These are phyloP conservation scores for Isatis lusitanica DNA, from an alignment of 441 rosid species.

Conservation along the genomic window DNA sequence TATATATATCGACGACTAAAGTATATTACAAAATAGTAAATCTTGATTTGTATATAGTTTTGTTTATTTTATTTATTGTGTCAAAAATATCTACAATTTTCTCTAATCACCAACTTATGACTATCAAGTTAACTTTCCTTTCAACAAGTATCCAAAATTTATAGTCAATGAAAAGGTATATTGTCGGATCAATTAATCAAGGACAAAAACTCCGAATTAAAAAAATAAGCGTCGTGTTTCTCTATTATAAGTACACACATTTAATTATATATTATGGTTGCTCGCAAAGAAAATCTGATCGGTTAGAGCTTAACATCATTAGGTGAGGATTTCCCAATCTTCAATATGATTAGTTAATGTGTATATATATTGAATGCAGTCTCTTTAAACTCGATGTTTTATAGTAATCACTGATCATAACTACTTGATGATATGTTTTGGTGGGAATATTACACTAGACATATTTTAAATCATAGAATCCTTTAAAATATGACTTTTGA, in stretches of 20 bases:
- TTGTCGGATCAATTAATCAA: too few relatives aligned
- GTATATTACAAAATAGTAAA: too few relatives aligned
- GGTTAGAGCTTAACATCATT: slow-evolving; percentile 53
- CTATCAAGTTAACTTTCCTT: too few relatives aligned
- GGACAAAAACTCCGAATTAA: too few relatives aligned
- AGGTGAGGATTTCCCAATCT: slow-evolving; percentile 39
- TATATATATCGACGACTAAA: background rate
- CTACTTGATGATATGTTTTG: background rate
- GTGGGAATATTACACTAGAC: background rate
- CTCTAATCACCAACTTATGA: too few relatives aligned
- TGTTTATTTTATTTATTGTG: too few relatives aligned
- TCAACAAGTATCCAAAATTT: too few relatives aligned
- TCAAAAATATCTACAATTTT: too few relatives aligned
- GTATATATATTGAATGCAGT: background rate
- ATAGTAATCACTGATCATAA: background rate
- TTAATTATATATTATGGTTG: background rate
- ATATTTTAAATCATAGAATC: background rate
- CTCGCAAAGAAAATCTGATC: slow-evolving; percentile 28
- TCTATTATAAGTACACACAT: slow-evolving; percentile 21
- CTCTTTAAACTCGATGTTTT: background rate
- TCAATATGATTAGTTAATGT: background rate
- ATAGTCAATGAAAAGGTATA: too few relatives aligned
- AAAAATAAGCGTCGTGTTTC: background rate
- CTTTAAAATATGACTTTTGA: background rate
- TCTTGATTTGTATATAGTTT: background rate